Conservation (phyloP, 2,329 filamentous ascomycete species). For the Acrocalymma vagum region DNA sequence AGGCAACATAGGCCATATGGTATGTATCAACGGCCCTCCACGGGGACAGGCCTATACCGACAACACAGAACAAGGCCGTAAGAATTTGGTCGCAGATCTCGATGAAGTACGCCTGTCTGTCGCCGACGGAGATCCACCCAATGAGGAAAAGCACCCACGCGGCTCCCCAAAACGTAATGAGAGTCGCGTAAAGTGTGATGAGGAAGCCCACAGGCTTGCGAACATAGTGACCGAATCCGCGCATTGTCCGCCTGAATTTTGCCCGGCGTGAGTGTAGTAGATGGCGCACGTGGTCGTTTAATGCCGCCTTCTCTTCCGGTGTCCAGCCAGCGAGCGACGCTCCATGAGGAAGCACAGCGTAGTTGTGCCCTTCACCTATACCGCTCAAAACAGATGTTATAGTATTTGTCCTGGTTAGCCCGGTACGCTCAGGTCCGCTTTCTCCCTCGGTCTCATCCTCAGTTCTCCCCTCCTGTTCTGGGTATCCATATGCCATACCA, state of each 20-base stretch:
- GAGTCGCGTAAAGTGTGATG: constrained; percentile 83
- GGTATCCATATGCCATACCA: constrained; percentile 12
- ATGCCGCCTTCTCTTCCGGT: constrained; percentile 73
- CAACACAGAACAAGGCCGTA: constrained; percentile 69
- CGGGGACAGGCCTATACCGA: constrained; percentile 70
- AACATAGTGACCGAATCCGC: constrained; percentile 82
- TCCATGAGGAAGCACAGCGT: constrained; percentile 81
- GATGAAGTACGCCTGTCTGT: constrained; percentile 68
- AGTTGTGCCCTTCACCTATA: constrained; percentile 67
- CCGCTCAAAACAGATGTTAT: constrained; percentile 42
- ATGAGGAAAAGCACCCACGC: constrained; percentile 91
- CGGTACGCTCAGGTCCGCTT: constrained; percentile 21
- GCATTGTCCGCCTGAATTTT: constrained; percentile 79
- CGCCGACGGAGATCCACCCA: constrained; percentile 83
- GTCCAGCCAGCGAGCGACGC: constrained; percentile 78
- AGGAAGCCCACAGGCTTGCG: constrained; percentile 77
- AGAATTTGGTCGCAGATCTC: constrained; percentile 66
- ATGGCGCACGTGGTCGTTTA: constrained; percentile 87
- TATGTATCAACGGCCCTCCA: constrained; percentile 85
- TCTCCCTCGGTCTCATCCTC: constrained; percentile 26
- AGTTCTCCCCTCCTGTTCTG: constrained; percentile 17
- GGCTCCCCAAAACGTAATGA: constrained; percentile 86
- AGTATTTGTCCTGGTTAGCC: constrained; percentile 31
- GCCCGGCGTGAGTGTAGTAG: constrained; percentile 83
- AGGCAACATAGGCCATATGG: constrained; percentile 82